phyloP scores from a whole-genome alignment of 2,329 filamentous ascomycete genomes.

The Pseudonectria foliicola region DNA sequence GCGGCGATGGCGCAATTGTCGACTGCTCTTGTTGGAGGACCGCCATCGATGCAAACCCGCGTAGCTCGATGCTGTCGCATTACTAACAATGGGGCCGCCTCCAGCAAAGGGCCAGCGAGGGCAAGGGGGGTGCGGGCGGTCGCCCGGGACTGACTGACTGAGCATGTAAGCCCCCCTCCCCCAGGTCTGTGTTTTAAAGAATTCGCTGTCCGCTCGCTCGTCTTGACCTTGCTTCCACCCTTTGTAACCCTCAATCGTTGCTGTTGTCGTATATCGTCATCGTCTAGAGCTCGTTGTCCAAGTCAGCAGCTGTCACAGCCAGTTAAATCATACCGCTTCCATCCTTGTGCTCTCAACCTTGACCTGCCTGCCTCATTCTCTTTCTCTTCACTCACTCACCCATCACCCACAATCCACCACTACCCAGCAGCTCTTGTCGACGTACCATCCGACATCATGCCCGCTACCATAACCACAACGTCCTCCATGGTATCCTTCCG shows the following conservation, averaged over 20 bases:
- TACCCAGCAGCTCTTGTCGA: not conserved
- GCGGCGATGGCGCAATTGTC: conserved; percentile 32
- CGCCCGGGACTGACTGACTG: conserved; percentile 19
- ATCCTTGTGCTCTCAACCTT: too few species aligned
- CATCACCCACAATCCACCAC: not conserved
- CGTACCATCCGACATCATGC: conserved; percentile 29
- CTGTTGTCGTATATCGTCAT: conserved; percentile 12
- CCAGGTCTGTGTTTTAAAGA: conserved; percentile 18
- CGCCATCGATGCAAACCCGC: conserved; percentile 10
- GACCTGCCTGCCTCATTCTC: conserved; percentile 4
- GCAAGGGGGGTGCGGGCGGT: conserved; percentile 20
- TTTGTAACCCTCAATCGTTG: conserved; percentile 12
- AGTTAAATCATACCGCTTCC: too few species aligned
- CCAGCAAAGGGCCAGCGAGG: conserved; percentile 4
- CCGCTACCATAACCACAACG: conserved; percentile 29
- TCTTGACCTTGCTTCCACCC: conserved; percentile 10
- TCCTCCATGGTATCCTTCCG: conserved; percentile 34
- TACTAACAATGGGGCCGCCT: conserved; percentile 17
- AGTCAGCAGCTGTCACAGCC: too few species aligned
- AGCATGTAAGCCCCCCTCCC: conserved; percentile 19
- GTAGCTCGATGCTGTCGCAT: conserved; percentile 16
- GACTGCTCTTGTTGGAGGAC: conserved; percentile 19
- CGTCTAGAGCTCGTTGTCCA: not conserved
- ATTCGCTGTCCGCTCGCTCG: conserved; percentile 6
- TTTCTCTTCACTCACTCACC: conserved; percentile 4